phyloP scores from a whole-genome alignment of 2,329 filamentous ascomycete species.

The Clarireedia hainanense region DNA sequence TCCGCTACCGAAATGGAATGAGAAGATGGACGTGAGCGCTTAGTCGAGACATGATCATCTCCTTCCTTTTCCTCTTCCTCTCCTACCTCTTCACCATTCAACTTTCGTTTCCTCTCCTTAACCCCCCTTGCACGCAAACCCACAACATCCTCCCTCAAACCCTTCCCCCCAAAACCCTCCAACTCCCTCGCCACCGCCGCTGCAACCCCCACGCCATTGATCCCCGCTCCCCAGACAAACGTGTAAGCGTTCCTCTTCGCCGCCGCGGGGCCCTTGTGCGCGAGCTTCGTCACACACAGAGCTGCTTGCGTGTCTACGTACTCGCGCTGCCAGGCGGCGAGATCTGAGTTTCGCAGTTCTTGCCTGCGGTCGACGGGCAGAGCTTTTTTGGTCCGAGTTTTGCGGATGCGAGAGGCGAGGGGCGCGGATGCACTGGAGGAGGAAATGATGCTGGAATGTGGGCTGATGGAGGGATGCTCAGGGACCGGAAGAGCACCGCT shows the following conservation, averaged over 20 bases:
- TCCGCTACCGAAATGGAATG: constrained; percentile 22
- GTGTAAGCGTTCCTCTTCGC: constrained; percentile 56
- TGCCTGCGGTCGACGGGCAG: constrained; percentile 41
- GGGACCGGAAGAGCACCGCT: constrained; percentile 21
- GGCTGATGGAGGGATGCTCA: constrained; percentile 14
- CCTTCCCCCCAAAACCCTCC: constrained; percentile 22
- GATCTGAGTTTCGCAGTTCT: constrained; percentile 46
- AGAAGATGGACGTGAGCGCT: background rate
- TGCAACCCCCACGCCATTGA: constrained; percentile 44
- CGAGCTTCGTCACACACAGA: constrained; percentile 37
- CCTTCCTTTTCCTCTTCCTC: background rate
- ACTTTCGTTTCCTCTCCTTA: too few species aligned
- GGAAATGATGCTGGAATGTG: constrained; percentile 24
- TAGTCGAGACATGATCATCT: background rate
- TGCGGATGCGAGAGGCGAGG: constrained; percentile 24
- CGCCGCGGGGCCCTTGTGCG: constrained; percentile 33
- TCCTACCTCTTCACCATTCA: background rate
- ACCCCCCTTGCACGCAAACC: too few species aligned
- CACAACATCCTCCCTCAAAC: background rate
- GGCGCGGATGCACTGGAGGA: constrained; percentile 34
- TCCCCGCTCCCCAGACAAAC: constrained; percentile 50
- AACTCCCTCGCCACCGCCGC: constrained; percentile 32
- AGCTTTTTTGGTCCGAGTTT: constrained; percentile 30
- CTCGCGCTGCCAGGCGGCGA: constrained; percentile 48
- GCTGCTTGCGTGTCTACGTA: constrained; percentile 54